A percentile compares a stretch with the other conserved stretches of the same genome.
phyloP scores from a whole-genome alignment of 2,329 filamentous ascomycete species.

The Periconia sp. region DNA sequence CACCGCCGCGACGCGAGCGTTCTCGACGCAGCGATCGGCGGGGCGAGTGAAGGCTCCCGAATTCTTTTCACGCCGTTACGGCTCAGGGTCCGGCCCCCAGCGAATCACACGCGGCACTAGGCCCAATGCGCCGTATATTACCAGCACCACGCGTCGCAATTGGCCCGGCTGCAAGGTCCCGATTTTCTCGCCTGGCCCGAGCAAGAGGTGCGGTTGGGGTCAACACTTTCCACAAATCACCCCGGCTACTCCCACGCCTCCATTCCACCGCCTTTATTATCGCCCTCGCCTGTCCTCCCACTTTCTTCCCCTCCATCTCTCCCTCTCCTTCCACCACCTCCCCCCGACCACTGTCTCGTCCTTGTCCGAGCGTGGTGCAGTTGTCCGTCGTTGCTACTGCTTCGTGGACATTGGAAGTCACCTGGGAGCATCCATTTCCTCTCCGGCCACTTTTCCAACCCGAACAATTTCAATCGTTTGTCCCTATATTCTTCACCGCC shows the following conservation, averaged over 20 bases:
- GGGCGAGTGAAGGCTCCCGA: no score
- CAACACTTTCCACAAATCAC: conserved; percentile 21
- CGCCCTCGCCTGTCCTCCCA: conserved; percentile 17
- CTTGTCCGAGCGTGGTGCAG: conserved; percentile 9
- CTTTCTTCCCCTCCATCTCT: conserved; percentile 2
- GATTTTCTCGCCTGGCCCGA: conserved; percentile 35
- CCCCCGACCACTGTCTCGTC: conserved; percentile 2
- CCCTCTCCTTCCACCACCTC: no score
- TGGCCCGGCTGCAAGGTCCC: conserved; percentile 39
- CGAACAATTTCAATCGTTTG: conserved; percentile 21
- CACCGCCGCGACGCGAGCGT: conserved; percentile 25
- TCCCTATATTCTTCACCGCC: conserved; percentile 7
- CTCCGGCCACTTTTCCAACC: conserved; percentile 6
- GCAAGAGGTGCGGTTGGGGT: conserved; percentile 23
- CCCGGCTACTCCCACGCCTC: conserved; percentile 16
- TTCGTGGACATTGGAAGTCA: conserved; percentile 11
- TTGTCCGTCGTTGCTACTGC: conserved; percentile 1
- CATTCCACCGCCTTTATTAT: conserved; percentile 36
- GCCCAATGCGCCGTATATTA: conserved; percentile 27
- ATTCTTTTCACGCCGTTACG: conserved; percentile 33
- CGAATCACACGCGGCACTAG: background rate
- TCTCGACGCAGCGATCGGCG: conserved; percentile 29
- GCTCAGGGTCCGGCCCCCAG: conserved; percentile 17
- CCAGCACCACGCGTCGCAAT: conserved; percentile 29
- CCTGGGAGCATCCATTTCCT: conserved; percentile 23